Percentiles rank a stretch among this genome's conserved stretches.
Conservation (phyloP, 2,329 filamentous ascomycete genomes). For the Albifimbria verrucaria region DNA sequence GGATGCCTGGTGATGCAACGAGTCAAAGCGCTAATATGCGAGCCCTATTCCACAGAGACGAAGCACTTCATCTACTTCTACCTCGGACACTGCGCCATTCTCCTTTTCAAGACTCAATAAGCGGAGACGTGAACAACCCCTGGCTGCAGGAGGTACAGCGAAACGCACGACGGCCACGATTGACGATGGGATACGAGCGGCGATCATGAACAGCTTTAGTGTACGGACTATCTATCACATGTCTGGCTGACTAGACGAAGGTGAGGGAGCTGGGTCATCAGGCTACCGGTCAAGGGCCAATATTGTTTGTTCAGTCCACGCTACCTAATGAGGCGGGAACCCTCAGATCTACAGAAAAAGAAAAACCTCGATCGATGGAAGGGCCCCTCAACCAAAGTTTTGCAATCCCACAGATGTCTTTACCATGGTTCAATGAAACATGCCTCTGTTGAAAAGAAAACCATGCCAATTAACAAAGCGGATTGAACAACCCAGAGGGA, state of each 20-base stretch:
- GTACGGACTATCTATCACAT: neutral
- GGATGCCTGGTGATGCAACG: too few species aligned
- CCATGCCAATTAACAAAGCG: too few species aligned
- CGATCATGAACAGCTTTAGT: neutral
- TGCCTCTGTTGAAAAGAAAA: too few species aligned
- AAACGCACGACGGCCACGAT: neutral
- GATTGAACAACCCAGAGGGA: neutral
- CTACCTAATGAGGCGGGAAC: too few species aligned
- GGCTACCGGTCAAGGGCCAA: too few species aligned
- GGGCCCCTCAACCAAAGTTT: too few species aligned
- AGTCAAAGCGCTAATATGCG: too few species aligned
- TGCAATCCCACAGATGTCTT: too few species aligned
- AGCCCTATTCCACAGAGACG: conserved; percentile 62
- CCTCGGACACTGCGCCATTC: conserved; percentile 94
- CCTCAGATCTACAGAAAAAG: too few species aligned
- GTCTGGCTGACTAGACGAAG: neutral
- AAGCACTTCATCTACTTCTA: conserved; percentile 99
- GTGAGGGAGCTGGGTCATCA: neutral
- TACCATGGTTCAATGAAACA: too few species aligned
- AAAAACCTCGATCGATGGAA: too few species aligned
- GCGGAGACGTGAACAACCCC: conserved; percentile 5
- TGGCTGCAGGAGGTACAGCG: neutral
- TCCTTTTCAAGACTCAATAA: conserved; percentile 98
- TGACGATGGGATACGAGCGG: neutral
- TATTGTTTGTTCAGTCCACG: too few species aligned